Evolutionary conservation across 1,284 basidiomycete genomes (phyloP), one percentile per base, ranked within the genome.

Genomic region (Ceratobasidium sp.): DNA sequence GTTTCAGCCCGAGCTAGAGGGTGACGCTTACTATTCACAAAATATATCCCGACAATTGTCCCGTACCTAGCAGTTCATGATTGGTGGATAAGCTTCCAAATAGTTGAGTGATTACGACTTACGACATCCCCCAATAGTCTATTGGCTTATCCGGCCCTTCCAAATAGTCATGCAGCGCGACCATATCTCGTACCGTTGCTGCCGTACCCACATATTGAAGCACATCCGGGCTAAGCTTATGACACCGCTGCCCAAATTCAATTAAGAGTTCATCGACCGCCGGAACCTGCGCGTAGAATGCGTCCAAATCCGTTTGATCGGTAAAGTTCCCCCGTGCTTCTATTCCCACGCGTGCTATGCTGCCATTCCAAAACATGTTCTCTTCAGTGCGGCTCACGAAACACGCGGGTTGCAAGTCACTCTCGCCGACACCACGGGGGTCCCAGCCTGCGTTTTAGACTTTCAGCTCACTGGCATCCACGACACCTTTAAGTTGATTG

Each of bases 381-480:
- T 65, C 50, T 59, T 62, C 50, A 3, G 52, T 71, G 2, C n/a
- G 10, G 38, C 65, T 26, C 2, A 57, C 46, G 52, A 80, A 81
- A 9, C 80, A 77, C 0, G 50, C 65, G 20, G 64, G 28, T 7
- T 54, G 48, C 0, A 54, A 46, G 12, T 13, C 33, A 13, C 68
- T 74, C 10, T n/a, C 9, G 10, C 79, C 77, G 9, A 81, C 80
- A 6, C 80, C 80, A 5, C 80, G 80, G 13, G 80, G 80, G 59
- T 80, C 80, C 78, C 79, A 81, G 20, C 76, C 78, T 78, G 56
- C 10, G 20, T 12, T 52, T 10, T n/a, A 64, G 64, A 17, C 26
- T 66, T 15, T 40, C 15, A 15, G 20, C 17, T 23, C 7, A 23
- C 20, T 20, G 13, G n/a, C 7, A 23, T 28, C n/a, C 20, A 28